These are phyloP conservation scores for Dichotomopilus funicola DNA, from an alignment of 2,329 filamentous ascomycete genomes.

Conservation along the genomic window DNA sequence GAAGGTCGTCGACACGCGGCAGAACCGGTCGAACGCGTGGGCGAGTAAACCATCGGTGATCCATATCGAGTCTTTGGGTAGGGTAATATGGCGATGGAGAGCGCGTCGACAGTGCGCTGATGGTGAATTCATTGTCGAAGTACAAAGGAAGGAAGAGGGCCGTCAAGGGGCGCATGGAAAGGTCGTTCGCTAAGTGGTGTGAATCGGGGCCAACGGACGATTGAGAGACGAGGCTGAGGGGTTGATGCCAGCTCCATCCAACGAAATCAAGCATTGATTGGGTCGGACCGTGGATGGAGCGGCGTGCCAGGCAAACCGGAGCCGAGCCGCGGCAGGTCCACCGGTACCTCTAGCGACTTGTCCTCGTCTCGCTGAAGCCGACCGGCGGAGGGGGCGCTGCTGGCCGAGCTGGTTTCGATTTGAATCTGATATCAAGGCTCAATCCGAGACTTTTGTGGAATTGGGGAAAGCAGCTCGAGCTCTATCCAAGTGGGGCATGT, in stretches of 20 bases:
- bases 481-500: not conserved
- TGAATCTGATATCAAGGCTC: not conserved
- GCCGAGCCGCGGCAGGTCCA: no score
- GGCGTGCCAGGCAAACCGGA: not conserved
- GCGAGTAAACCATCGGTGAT: conserved; percentile 51
- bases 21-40: conserved; percentile 43
- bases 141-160: conserved; percentile 5
- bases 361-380: no score
- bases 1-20: conserved; percentile 27
- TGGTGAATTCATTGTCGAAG: conserved; percentile 39
- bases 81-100: conserved; percentile 36
- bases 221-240: not conserved
- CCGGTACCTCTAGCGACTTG: no score
- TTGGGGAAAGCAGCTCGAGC: not conserved
- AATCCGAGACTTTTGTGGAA: no score
- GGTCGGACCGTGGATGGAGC: not conserved
- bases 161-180: no score
- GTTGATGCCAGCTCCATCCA: conserved; percentile 13
- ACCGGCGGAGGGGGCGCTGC: not conserved
- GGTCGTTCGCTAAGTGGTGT: no score
- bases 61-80: conserved; percentile 45
- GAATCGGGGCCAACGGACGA: no score
- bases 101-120: conserved; percentile 43
- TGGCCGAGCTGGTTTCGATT: not conserved
- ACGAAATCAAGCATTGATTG: not conserved